A percentile compares a stretch with the other conserved stretches of the same genome.
Conservation (phyloP, 768 basidiomycete species). For the Filobasidium wieringae region DNA sequence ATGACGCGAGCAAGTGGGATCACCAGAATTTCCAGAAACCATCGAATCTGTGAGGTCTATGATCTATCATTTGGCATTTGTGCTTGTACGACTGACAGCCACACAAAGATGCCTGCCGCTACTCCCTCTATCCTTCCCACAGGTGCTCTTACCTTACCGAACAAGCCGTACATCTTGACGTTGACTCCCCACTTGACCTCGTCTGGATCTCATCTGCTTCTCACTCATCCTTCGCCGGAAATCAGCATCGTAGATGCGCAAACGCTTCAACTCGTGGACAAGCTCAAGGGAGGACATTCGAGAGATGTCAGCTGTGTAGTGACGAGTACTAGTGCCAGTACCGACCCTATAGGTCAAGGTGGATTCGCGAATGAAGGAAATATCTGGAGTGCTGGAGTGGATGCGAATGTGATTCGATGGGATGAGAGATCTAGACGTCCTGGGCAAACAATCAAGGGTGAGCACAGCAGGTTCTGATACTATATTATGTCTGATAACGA, state of each 20-base stretch:
- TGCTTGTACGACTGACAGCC: too few relatives aligned
- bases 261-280: slow-evolving; percentile 27
- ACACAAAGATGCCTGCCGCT: slow-evolving; percentile 11
- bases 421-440: slow-evolving; percentile 30
- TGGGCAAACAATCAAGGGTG: slow-evolving; percentile 31
- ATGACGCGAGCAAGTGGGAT: too few relatives aligned
- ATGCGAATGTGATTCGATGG: slow-evolving; percentile 33
- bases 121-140: slow-evolving; percentile 5
- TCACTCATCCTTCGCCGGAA: slow-evolving; percentile 30
- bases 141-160: not conserved
- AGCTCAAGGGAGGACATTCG: slow-evolving; percentile 27
- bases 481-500: not conserved
- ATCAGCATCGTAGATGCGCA: slow-evolving; percentile 33
- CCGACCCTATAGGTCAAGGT: not conserved
- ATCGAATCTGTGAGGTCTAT: too few relatives aligned
- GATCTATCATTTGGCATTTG: too few relatives aligned
- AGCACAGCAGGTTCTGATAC: not conserved
- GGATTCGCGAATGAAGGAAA: slow-evolving; percentile 15
- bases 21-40: too few relatives aligned
- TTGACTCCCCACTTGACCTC: slow-evolving; percentile 24
- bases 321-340: slow-evolving; percentile 2
- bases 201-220: slow-evolving; percentile 27
- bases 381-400: slow-evolving; percentile 31
- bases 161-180: slow-evolving; percentile 30
- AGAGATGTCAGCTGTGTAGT: slow-evolving; percentile 22